These are phyloP conservation scores for Cystobasidium sp. DNA, from an alignment of 1,284 basidiomycete genomes.

Conservation along the genomic window DNA sequence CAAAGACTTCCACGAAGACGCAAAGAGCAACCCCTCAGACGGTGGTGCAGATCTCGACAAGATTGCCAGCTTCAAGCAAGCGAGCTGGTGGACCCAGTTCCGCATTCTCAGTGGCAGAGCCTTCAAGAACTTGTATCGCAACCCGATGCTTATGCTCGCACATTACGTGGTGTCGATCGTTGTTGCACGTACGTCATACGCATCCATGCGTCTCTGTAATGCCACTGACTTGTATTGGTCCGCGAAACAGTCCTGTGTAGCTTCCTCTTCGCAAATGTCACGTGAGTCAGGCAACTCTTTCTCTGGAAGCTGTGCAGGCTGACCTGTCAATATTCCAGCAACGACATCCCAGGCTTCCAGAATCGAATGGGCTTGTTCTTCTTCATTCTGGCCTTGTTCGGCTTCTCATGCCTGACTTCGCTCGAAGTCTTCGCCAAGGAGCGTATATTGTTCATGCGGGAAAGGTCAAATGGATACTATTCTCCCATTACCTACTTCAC, in stretches of 20 bases:
- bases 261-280: conserved; percentile 76
- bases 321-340: conserved; percentile 60
- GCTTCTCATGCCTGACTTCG: conserved; percentile 92
- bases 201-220: not conserved
- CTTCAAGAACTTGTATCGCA: conserved; percentile 92
- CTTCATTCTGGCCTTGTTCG: conserved; percentile 91
- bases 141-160: conserved; percentile 85
- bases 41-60: conserved; percentile 44
- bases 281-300: conserved; percentile 59
- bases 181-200: conserved; percentile 70
- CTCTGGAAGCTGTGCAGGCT: not conserved
- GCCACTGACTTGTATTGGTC: conserved; percentile 20
- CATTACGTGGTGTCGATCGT: conserved; percentile 86
- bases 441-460: conserved; percentile 91
- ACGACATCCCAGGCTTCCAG: conserved; percentile 94
- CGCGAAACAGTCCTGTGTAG: conserved; percentile 71
- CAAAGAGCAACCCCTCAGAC: conserved; percentile 16
- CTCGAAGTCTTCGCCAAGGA: conserved; percentile 91
- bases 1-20: conserved; percentile 65
- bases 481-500: conserved; percentile 93
- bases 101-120: conserved; percentile 88
- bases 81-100: conserved; percentile 86
- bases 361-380: conserved; percentile 87
- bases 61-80: conserved; percentile 70
- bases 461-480: conserved; percentile 96